Base-by-base conservation (phyloP, 495 filamentous ascomycete genomes). In the Terfezia claveryi region DNA sequence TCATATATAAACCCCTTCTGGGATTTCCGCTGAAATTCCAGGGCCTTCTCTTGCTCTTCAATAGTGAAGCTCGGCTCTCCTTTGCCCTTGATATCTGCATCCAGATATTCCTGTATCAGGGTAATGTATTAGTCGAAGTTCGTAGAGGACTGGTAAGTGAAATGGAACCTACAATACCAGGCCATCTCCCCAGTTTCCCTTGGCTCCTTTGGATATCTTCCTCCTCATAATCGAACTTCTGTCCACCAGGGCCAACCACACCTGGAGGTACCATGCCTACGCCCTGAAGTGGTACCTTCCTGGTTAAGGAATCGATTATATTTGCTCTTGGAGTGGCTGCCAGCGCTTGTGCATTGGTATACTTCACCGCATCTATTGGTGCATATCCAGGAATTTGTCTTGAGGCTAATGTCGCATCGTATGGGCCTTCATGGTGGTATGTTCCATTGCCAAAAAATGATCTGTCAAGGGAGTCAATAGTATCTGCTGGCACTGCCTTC, bases 341-440 rank as follows among this genome's bases (percentile, higher is more conserved):
- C 38, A 98, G 64, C 0, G 87, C 83, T 63, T 87, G 82, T 14
- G 74, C 70, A 67, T 91, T 95, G 14, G 79, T 79, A 10, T 76
- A 71, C 54, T 68, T 70, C 5, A 94, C 74, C 7, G 91, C 92
- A 37, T 83, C 85, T 12, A 96, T 66, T 0, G 91, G 91, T 50
- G 70, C 84, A 63, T 60, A 66, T 72, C 53, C 73, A 69, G 62
- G 67, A 72, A 60, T 76, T 67, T n/a, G 66, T 68, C 66, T 94
- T 27, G 84, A 75, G 7, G 79, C 68, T 50, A 83, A 73, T 4
- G 83, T 81, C 0, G 91, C 86, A 66, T 98, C 91, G 59, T 84
- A 98, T 0, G 91, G 91, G 0, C 91, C 91, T 55, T 83, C 84
- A 60, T 98, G 91, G 65, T 98, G 91, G 62, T 93, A 96, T 14